These are phyloP conservation scores for Petunia hybrid DNA, from an alignment of 305 asterid species.

Conservation along the genomic window DNA sequence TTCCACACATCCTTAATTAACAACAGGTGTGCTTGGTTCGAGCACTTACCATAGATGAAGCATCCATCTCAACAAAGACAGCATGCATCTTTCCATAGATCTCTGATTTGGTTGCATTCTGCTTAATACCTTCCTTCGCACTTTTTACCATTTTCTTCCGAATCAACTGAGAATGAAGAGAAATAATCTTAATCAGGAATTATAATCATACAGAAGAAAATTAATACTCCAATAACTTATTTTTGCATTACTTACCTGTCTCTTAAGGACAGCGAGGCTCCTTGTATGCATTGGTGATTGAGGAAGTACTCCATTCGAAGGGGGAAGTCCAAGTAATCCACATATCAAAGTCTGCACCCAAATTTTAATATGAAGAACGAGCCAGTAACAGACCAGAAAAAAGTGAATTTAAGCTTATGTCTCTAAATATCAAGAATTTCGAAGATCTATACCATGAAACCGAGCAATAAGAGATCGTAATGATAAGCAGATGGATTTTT, in stretches of 20 bases:
- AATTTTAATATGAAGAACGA: no score
- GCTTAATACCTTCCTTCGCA: constrained; percentile 70
- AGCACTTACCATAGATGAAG: constrained; percentile 53
- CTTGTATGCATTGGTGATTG: constrained; percentile 88
- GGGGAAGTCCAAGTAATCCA: constrained; percentile 80
- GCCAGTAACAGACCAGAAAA: neutral
- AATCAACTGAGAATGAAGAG: constrained; percentile 42
- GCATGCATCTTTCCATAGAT: constrained; percentile 78
- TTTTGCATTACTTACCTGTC: constrained; percentile 46
- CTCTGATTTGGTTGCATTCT: constrained; percentile 58
- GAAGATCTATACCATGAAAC: neutral
- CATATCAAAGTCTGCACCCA: constrained; percentile 54
- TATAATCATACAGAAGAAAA: no score
- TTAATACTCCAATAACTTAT: no score
- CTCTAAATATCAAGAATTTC: neutral
- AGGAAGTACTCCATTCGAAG: constrained; percentile 86
- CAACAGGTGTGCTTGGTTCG: no score
- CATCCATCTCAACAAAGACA: constrained; percentile 69
- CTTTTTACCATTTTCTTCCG: constrained; percentile 68
- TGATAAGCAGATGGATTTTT: constrained; percentile 22
- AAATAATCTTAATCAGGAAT: no score
- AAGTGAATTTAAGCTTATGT: no score
- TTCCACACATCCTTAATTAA: no score
- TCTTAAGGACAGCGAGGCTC: constrained; percentile 70
- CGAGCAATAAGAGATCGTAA: constrained; percentile 11